Evolutionary conservation across 805 yeast genomes (phyloP).

Genomic region (Sugiyamaella floridensis): DNA sequence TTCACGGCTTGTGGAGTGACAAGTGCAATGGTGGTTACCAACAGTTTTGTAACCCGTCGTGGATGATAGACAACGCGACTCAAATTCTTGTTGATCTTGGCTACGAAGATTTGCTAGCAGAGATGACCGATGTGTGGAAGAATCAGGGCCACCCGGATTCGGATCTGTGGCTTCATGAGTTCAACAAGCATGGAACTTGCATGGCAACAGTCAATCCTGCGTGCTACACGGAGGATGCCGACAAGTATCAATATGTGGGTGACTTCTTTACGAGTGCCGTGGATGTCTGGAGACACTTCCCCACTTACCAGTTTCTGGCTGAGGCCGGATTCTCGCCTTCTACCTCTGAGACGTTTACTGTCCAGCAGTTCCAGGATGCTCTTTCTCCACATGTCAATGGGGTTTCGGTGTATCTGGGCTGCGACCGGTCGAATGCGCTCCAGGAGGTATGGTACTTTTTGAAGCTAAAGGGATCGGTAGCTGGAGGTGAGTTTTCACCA

Average conservation of each 20-base stretch:
- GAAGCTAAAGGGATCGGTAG: slow-evolving; percentile 64
- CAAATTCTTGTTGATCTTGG: slow-evolving; percentile 37
- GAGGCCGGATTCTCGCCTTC: slow-evolving; percentile 69
- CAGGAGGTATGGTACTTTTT: slow-evolving; percentile 78
- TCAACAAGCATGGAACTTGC: slow-evolving; percentile 91
- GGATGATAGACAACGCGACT: slow-evolving; percentile 48
- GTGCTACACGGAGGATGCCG: slow-evolving; percentile 46
- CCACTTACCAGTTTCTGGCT: slow-evolving; percentile 62
- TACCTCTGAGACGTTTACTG: slow-evolving; percentile 47
- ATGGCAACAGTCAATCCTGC: slow-evolving; percentile 67
- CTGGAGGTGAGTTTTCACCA: slow-evolving; percentile 56
- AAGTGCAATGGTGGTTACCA: slow-evolving; percentile 75
- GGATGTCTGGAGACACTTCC: slow-evolving; percentile 48
- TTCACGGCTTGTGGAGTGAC: slow-evolving; percentile 89
- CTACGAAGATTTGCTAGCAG: slow-evolving; percentile 44
- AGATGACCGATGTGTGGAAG: slow-evolving; percentile 65
- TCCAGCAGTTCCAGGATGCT: slow-evolving; percentile 33
- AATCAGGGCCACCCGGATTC: slow-evolving; percentile 63
- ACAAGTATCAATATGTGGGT: slow-evolving; percentile 41
- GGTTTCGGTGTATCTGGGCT: slow-evolving; percentile 49
- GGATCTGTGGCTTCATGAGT: slow-evolving; percentile 81
- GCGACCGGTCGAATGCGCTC: slow-evolving; percentile 45
- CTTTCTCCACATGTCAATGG: slow-evolving; percentile 38
- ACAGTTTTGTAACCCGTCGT: slow-evolving; percentile 64
- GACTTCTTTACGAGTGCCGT: slow-evolving; percentile 64